Evolutionary conservation across 1,284 basidiomycete genomes (phyloP).

Genomic region (Ganoderma boninense): DNA sequence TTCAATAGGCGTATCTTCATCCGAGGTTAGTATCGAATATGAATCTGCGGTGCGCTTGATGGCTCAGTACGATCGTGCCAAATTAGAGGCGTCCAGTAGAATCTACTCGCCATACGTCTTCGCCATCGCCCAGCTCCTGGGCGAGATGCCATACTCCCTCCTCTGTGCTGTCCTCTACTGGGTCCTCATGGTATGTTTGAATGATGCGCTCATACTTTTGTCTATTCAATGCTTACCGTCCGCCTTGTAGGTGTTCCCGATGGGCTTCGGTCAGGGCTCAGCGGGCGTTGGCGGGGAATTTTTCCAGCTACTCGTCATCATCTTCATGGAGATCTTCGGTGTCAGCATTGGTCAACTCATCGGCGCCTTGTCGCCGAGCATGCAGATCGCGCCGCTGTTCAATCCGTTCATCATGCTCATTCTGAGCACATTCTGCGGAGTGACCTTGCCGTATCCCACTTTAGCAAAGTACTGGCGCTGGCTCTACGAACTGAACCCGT

Average conservation of each 20-base stretch:
- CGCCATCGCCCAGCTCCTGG: conserved; percentile 82
- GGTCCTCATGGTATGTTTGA: conserved; percentile 67
- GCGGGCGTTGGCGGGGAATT: conserved; percentile 72
- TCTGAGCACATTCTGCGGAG: conserved; percentile 81
- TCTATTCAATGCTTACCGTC: conserved; percentile 28
- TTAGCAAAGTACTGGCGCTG: conserved; percentile 82
- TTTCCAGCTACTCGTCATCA: conserved; percentile 76
- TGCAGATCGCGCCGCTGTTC: conserved; percentile 83
- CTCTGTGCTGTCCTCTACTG: conserved; percentile 81
- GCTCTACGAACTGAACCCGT: conserved; percentile 77
- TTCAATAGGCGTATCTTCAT: conserved; percentile 78
- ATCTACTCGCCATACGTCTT: conserved; percentile 87
- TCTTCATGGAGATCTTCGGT: conserved; percentile 81
- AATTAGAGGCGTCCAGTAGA: conserved; percentile 70
- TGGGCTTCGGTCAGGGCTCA: conserved; percentile 74
- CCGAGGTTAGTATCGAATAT: conserved; percentile 53
- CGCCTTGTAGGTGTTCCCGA: conserved; percentile 62
- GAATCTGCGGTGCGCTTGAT: background rate
- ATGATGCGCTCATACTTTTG: background rate
- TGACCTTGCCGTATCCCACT: conserved; percentile 78
- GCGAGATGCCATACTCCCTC: conserved; percentile 84
- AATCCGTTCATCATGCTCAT: conserved; percentile 82
- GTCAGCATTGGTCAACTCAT: conserved; percentile 82
- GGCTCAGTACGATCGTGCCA: conserved; percentile 8
- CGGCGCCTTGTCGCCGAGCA: conserved; percentile 78